phyloP scores from a whole-genome alignment of 2,329 filamentous ascomycete genomes.

The Monilinia vaccinii-corymbosi region DNA sequence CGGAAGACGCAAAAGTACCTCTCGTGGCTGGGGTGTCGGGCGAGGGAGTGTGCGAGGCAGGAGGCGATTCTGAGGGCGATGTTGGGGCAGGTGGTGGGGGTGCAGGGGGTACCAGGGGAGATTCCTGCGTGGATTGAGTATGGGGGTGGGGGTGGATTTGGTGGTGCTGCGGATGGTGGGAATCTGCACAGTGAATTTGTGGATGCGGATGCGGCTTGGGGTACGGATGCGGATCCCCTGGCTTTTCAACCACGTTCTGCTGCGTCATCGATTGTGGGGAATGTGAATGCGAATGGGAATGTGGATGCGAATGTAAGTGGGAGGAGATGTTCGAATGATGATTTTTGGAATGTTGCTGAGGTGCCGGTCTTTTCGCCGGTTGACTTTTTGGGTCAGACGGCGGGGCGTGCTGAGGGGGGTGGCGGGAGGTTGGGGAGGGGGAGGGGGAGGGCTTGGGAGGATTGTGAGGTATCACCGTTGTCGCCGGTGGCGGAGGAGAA shows the following conservation, averaged over 20 bases:
- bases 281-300: background rate
- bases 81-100: too few species aligned
- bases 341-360: background rate
- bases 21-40: conserved; percentile 34
- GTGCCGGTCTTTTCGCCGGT: background rate
- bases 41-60: conserved; percentile 38
- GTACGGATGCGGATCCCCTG: too few species aligned
- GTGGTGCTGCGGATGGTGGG: too few species aligned
- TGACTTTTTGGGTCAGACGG: background rate
- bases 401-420: too few species aligned
- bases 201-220: too few species aligned
- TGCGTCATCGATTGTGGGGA: background rate
- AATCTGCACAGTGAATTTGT: too few species aligned
- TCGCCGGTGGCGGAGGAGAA: background rate
- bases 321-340: background rate
- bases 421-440: background rate
- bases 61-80: conserved; percentile 38
- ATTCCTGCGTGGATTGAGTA: too few species aligned
- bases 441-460: background rate
- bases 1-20: conserved; percentile 32
- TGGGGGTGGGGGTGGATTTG: too few species aligned
- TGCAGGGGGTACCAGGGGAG: too few species aligned
- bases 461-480: background rate
- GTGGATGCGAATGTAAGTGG: background rate
- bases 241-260: too few species aligned